A percentile compares a stretch with the other conserved stretches of the same genome.
Conservation (phyloP, 768 basidiomycete genomes). For the Asterophora parasitica region DNA sequence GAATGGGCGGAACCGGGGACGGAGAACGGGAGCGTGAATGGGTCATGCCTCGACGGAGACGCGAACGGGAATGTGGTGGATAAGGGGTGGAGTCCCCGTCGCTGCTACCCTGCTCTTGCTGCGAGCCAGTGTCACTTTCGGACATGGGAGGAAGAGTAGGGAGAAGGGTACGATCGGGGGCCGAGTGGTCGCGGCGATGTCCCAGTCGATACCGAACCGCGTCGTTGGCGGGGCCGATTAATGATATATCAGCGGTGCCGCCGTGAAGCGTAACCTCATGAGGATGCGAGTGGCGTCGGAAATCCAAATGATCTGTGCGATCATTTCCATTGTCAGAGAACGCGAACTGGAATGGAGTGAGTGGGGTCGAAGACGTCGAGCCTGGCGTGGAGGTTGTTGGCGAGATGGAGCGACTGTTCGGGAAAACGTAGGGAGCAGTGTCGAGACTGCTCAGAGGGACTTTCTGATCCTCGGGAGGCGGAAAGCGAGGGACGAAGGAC, state of each 20-base stretch:
- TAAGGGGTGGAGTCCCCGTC: slow-evolving; percentile 49
- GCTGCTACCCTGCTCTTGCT: slow-evolving; percentile 50
- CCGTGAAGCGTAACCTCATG: slow-evolving; percentile 69
- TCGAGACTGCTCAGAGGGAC: slow-evolving; percentile 45
- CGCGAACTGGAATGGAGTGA: slow-evolving; percentile 65
- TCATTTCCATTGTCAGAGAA: slow-evolving; percentile 59
- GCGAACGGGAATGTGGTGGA: slow-evolving; percentile 35
- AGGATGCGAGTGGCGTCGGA: slow-evolving; percentile 50
- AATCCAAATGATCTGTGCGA: slow-evolving; percentile 55
- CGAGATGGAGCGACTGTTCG: slow-evolving; percentile 68
- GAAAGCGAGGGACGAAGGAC: slow-evolving; percentile 24
- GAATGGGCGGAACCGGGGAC: slow-evolving; percentile 38
- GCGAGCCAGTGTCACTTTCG: slow-evolving; percentile 46
- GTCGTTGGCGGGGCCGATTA: slow-evolving; percentile 46
- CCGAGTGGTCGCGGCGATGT: slow-evolving; percentile 42
- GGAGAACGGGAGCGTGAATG: slow-evolving; percentile 47
- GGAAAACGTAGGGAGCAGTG: slow-evolving; percentile 53
- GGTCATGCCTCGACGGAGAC: slow-evolving; percentile 41
- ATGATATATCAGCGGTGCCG: slow-evolving; percentile 67
- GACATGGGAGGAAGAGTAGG: slow-evolving; percentile 44
- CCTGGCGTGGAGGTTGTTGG: slow-evolving; percentile 59
- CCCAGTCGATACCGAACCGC: slow-evolving; percentile 58
- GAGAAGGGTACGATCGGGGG: slow-evolving; percentile 43
- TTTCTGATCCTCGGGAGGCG: slow-evolving; percentile 51
- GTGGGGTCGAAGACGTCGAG: slow-evolving; percentile 57